phyloP scores from a whole-genome alignment of 2,329 filamentous ascomycete species.

The Tolypocladium capitatum region DNA sequence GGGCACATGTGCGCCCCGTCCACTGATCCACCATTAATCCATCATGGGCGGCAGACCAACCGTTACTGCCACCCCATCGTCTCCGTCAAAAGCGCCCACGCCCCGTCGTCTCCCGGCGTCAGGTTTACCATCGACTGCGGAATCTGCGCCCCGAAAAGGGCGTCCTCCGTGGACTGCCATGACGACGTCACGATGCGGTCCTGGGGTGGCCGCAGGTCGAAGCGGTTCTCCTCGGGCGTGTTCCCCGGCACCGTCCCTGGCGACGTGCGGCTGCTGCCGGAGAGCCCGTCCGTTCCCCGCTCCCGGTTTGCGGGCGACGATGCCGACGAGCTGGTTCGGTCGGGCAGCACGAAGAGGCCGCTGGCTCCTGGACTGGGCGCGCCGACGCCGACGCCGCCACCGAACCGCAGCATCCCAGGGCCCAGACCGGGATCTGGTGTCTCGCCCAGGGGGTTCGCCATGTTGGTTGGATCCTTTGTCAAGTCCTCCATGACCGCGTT shows the following conservation, averaged over 20 bases:
- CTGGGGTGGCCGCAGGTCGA: conserved; percentile 20
- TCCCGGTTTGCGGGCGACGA: conserved; percentile 16
- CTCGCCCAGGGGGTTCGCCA: neutral
- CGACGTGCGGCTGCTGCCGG: conserved; percentile 18
- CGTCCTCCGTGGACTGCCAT: conserved; percentile 18
- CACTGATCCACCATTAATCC: too few species aligned
- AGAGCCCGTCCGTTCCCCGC: conserved; percentile 9
- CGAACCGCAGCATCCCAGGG: neutral
- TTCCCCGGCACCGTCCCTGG: conserved; percentile 19
- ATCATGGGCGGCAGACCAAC: too few species aligned
- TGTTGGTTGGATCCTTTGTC: neutral
- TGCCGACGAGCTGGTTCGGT: conserved; percentile 19
- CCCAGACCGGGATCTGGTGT: neutral
- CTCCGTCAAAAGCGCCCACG: conserved; percentile 17
- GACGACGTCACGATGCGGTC: conserved; percentile 16
- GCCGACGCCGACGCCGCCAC: neutral
- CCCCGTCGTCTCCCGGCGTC: conserved; percentile 11
- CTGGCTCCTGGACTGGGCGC: neutral
- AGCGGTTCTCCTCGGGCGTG: conserved; percentile 20
- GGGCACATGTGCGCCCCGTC: too few species aligned
- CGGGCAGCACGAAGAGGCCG: conserved; percentile 11
- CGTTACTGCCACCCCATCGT: conserved; percentile 16
- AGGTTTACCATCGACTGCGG: conserved; percentile 9
- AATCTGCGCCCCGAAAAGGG: conserved; percentile 15
- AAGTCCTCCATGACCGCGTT: neutral